Evolutionary conservation across 192 early-diverging fungal genomes (phyloP).

Genomic region (Pilobolus umbonatus): DNA sequence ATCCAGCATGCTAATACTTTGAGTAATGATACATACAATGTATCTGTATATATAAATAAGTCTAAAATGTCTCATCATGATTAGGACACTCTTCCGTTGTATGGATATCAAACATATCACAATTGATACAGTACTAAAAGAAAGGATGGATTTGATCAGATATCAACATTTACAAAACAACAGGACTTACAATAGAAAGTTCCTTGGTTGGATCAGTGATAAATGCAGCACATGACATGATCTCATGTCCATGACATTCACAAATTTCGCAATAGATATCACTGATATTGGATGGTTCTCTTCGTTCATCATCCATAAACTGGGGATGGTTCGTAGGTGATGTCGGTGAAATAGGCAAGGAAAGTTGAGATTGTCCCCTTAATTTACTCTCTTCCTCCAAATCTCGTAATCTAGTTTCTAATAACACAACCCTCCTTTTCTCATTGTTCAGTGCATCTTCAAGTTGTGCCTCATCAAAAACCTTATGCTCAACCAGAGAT

Average conservation of each 20-base stretch:
- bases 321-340: not conserved
- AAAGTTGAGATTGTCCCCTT: no score
- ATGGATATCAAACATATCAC: constrained; percentile 62
- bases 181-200: not conserved
- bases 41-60: not conserved
- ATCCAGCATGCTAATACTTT: not conserved
- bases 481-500: constrained; percentile 66
- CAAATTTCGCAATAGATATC: constrained; percentile 66
- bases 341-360: not conserved
- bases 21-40: not conserved
- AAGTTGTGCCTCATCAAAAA: constrained; percentile 66
- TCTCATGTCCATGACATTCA: constrained; percentile 57
- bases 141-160: not conserved
- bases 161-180: not conserved
- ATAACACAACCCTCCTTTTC: constrained; percentile 35
- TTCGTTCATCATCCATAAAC: no score
- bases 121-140: constrained; percentile 83
- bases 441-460: constrained; percentile 52
- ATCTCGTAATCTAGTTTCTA: constrained; percentile 38
- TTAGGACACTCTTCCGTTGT: constrained; percentile 71
- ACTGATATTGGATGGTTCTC: no score
- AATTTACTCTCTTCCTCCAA: not conserved
- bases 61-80: constrained; percentile 63
- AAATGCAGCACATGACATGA: constrained; percentile 51
- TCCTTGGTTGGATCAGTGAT: not conserved